A percentile compares a stretch with the other conserved stretches of the same genome.
These are phyloP conservation scores for Hypoxylon lenormandii DNA, from an alignment of 495 filamentous ascomycete species.

Conservation along the genomic window DNA sequence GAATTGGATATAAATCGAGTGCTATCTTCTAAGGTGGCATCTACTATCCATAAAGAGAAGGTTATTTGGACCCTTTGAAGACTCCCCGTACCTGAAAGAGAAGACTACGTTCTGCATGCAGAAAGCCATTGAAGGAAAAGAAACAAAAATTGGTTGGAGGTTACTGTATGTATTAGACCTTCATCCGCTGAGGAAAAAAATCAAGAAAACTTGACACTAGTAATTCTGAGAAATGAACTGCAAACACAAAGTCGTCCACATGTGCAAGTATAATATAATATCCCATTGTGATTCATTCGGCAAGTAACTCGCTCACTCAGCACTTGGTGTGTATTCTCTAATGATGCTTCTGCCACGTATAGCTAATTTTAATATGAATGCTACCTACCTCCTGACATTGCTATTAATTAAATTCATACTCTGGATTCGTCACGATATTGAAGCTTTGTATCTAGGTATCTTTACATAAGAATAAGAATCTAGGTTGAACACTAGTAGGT, in stretches of 20 bases:
- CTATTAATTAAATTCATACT: conserved; percentile 5
- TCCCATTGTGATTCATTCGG: background rate
- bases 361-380: too few species aligned
- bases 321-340: background rate
- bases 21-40: background rate
- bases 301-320: background rate
- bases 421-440: conserved; percentile 27
- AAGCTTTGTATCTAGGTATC: conserved; percentile 26
- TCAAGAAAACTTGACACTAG: conserved; percentile 20
- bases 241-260: conserved; percentile 8
- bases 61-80: conserved; percentile 12
- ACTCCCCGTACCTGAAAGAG: conserved; percentile 19
- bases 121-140: conserved; percentile 19
- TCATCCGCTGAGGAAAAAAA: conserved; percentile 27
- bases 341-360: background rate
- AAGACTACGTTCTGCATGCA: conserved; percentile 12
- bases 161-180: conserved; percentile 1
- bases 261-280: conserved; percentile 8
- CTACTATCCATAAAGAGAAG: conserved; percentile 4
- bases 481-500: too few species aligned
- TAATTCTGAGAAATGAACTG: background rate
- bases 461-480: conserved; percentile 11
- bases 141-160: conserved; percentile 22
- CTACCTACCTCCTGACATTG: background rate
- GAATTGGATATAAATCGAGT: conserved; percentile 44